phyloP scores from a whole-genome alignment of 2,329 filamentous ascomycete genomes.

The Microcyclospora tardicrescens region DNA sequence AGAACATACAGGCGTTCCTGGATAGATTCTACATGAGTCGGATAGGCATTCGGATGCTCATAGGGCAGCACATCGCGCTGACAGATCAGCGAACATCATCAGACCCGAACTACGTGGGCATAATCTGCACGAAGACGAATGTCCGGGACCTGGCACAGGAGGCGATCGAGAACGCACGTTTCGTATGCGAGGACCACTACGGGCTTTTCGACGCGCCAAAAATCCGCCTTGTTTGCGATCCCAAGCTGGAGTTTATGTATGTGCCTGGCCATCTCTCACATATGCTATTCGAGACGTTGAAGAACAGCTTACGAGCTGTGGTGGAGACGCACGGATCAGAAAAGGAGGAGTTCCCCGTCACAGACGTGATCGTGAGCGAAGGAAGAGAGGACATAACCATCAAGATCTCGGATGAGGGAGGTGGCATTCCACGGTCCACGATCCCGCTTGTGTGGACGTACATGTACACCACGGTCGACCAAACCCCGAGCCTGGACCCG shows the following conservation, averaged over 20 bases:
- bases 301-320: conserved; percentile 93
- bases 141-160: conserved; percentile 89
- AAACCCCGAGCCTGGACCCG: conserved; percentile 85
- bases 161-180: conserved; percentile 96
- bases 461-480: conserved; percentile 98
- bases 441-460: conserved; percentile 99
- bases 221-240: conserved; percentile 90
- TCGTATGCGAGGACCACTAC: conserved; percentile 97
- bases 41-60: conserved; percentile 97
- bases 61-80: conserved; percentile 93
- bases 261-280: conserved; percentile 96
- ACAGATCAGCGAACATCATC: conserved; percentile 83
- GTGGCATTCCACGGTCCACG: conserved; percentile 80
- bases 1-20: conserved; percentile 92
- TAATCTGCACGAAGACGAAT: conserved; percentile 98
- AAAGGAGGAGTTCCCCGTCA: conserved; percentile 90
- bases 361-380: conserved; percentile 94
- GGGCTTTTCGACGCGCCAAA: conserved; percentile 93
- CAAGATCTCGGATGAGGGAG: conserved; percentile 93
- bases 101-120: conserved; percentile 90
- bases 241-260: conserved; percentile 90
- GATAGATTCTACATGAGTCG: conserved; percentile 99
- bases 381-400: conserved; percentile 98
- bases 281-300: conserved; percentile 98
- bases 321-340: conserved; percentile 92